phyloP scores from a whole-genome alignment of 2,329 filamentous ascomycete genomes.

The Monosporascus sp. region DNA sequence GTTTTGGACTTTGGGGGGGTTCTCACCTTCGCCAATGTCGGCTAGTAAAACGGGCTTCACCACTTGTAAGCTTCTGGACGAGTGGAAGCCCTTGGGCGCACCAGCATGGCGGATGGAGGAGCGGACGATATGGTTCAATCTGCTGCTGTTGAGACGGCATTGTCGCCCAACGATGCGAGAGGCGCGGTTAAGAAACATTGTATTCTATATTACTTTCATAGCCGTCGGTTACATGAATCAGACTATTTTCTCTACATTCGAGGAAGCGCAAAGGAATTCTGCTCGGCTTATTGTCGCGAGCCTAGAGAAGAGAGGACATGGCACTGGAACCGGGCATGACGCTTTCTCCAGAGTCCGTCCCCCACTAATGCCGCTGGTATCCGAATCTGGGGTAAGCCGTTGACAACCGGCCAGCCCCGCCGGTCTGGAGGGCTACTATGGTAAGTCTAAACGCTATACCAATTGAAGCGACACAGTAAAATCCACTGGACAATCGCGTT shows the following conservation, averaged over 20 bases:
- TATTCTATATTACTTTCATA: slow-evolving; percentile 6
- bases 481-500: too few relatives aligned
- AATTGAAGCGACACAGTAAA: too few relatives aligned
- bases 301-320: not conserved
- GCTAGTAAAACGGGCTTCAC: slow-evolving; percentile 78
- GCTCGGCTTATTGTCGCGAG: not conserved
- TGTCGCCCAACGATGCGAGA: slow-evolving; percentile 46
- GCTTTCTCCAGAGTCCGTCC: not conserved
- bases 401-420: slow-evolving; percentile 1
- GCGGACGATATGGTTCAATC: slow-evolving; percentile 31
- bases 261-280: not conserved
- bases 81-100: slow-evolving; percentile 42
- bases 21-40: slow-evolving; percentile 76
- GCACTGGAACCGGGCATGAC: not conserved
- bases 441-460: too few relatives aligned
- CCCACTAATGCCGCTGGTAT: slow-evolving; percentile 11
- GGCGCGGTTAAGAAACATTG: slow-evolving; percentile 52
- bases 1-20: not conserved
- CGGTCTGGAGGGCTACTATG: too few relatives aligned
- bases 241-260: not conserved
- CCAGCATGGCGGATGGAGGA: slow-evolving; percentile 21
- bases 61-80: slow-evolving; percentile 43
- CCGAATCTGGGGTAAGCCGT: slow-evolving; percentile 13
- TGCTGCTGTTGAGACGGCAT: slow-evolving; percentile 42
- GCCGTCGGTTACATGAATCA: not conserved